Evolutionary conservation across 352 stramenopile genomes (phyloP).

Genomic region (Hyaloperonospora brassicae): DNA sequence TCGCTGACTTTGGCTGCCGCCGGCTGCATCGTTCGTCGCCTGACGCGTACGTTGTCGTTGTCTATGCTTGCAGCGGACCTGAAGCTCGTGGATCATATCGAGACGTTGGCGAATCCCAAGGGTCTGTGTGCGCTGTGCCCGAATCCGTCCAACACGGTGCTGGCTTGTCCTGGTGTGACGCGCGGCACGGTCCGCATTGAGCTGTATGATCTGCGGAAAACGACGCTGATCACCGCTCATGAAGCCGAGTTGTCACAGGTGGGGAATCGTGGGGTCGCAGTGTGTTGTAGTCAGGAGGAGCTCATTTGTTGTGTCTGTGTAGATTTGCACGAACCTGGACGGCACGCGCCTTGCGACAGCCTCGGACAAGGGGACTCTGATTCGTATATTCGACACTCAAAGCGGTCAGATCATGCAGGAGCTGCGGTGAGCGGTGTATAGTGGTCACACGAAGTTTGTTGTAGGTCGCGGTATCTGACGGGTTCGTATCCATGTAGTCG

Average conservation of each 20-base stretch:
- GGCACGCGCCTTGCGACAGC: constrained; percentile 93
- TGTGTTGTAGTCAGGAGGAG: not conserved
- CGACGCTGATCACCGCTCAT: constrained; percentile 93
- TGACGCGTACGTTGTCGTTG: constrained; percentile 8
- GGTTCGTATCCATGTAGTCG: constrained; percentile 40
- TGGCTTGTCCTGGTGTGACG: constrained; percentile 91
- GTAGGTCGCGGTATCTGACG: not conserved
- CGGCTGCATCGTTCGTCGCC: not conserved
- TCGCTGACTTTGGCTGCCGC: not conserved
- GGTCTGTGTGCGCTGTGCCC: constrained; percentile 91
- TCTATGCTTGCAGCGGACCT: constrained; percentile 75
- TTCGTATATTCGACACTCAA: constrained; percentile 96
- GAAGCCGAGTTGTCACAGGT: constrained; percentile 89
- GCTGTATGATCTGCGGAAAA: constrained; percentile 94
- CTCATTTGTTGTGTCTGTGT: constrained; percentile 1
- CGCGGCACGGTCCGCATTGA: constrained; percentile 92
- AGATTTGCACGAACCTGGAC: constrained; percentile 91
- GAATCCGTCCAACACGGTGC: constrained; percentile 90
- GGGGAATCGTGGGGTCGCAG: not conserved
- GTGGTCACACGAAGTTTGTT: not conserved
- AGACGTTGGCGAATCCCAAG: constrained; percentile 96
- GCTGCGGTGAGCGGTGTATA: constrained; percentile 38
- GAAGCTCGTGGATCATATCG: constrained; percentile 95
- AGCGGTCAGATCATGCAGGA: constrained; percentile 88
- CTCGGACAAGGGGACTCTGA: constrained; percentile 95